Evolutionary conservation across 225 moss, liverwort and hornwort genomes (phyloP).

Genomic region (Lunularia cruciata): DNA sequence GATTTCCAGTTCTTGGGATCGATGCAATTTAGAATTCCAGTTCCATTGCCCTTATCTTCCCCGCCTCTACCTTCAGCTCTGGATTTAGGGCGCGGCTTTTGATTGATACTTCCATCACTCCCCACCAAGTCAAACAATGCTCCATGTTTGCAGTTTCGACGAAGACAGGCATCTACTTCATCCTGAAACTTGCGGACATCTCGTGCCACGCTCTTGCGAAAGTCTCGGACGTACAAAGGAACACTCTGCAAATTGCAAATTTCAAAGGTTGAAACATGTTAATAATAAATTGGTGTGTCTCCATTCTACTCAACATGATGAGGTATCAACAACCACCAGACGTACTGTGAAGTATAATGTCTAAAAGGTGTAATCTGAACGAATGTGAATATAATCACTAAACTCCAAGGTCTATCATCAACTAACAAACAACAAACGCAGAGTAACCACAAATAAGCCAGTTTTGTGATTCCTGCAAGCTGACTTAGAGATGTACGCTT

Average conservation of each 20-base stretch:
- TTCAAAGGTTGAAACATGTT: too few species aligned
- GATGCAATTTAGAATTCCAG: neutral
- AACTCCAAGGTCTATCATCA: too few species aligned
- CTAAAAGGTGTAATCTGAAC: too few species aligned
- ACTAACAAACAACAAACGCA: too few species aligned
- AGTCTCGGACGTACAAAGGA: conserved; percentile 34
- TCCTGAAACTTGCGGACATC: conserved; percentile 37
- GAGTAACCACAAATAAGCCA: too few species aligned
- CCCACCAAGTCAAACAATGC: conserved; percentile 23
- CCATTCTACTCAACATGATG: too few species aligned
- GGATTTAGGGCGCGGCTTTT: conserved; percentile 6
- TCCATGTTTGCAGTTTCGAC: conserved; percentile 29
- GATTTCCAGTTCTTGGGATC: neutral
- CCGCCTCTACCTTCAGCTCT: conserved; percentile 12
- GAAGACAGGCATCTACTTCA: conserved; percentile 39
- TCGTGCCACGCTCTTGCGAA: conserved; percentile 34
- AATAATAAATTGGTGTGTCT: too few species aligned
- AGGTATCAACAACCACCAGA: too few species aligned
- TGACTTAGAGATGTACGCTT: too few species aligned
- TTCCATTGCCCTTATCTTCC: conserved; percentile 4
- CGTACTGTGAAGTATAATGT: too few species aligned
- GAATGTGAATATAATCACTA: too few species aligned
- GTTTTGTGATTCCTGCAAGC: too few species aligned
- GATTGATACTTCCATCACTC: conserved; percentile 2
- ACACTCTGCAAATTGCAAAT: conserved; percentile 36